Percentiles rank a stretch among this genome's conserved stretches.
Evolutionary conservation across 495 filamentous ascomycete genomes (phyloP).

Genomic region (Neurospora cerealis): DNA sequence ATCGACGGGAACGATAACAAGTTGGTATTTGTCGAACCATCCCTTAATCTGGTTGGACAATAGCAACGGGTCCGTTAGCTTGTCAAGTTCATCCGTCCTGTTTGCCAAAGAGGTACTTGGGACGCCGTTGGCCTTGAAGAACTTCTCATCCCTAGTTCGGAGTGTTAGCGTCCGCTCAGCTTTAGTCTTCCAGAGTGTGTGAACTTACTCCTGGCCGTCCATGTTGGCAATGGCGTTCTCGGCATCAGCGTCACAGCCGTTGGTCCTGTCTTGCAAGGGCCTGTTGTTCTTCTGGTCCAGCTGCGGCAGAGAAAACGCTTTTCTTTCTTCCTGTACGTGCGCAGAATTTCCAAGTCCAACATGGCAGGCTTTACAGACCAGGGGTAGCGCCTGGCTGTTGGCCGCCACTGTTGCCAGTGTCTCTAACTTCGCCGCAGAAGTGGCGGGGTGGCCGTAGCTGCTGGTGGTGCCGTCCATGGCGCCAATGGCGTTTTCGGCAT

Average conservation of each 20-base stretch:
- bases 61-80: too few species aligned
- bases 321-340: slow-evolving; percentile 30
- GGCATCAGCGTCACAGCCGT: slow-evolving; percentile 44
- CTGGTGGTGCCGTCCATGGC: neutral
- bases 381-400: neutral
- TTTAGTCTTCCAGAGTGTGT: neutral
- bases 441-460: neutral
- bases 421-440: neutral
- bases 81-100: too few species aligned
- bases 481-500: neutral
- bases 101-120: slow-evolving; percentile 27
- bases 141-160: slow-evolving; percentile 55
- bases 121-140: slow-evolving; percentile 80
- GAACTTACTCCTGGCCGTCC: neutral
- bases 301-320: slow-evolving; percentile 48
- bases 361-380: slow-evolving; percentile 55
- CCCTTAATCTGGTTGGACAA: too few species aligned
- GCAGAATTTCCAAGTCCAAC: slow-evolving; percentile 24
- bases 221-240: neutral
- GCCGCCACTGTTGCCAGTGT: neutral
- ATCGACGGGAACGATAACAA: too few species aligned
- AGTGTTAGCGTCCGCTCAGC: neutral
- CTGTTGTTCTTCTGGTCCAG: slow-evolving; percentile 19
- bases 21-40: too few species aligned
- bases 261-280: slow-evolving; percentile 21